A percentile compares a stretch with the other conserved stretches of the same genome.
Conservation (phyloP, 2,329 filamentous ascomycete species). For the Cryphonectria parasitica region DNA sequence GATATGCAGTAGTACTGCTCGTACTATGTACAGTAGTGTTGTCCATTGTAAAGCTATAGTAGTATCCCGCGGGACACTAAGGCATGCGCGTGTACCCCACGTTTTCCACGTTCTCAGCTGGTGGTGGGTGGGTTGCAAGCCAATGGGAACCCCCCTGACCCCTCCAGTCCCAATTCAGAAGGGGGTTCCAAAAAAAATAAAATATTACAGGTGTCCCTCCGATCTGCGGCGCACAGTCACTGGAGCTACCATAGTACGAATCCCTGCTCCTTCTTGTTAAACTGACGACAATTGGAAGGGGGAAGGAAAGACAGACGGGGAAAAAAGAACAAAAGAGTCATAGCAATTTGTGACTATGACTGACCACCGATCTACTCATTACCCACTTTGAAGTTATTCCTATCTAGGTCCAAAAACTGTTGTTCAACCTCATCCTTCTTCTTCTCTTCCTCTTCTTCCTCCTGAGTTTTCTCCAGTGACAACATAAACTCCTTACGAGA, state of each 20-base stretch:
- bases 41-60: no score
- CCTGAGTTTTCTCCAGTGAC: not conserved
- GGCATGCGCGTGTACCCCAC: constrained; percentile 1
- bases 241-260: not conserved
- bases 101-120: not conserved
- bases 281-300: constrained; percentile 2
- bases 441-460: not conserved
- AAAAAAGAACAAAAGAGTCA: not conserved
- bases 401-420: not conserved
- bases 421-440: not conserved
- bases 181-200: not conserved
- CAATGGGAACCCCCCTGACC: not conserved
- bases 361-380: not conserved
- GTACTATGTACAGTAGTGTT: no score
- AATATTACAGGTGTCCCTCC: constrained; percentile 8
- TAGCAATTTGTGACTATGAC: not conserved
- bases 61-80: no score
- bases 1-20: not conserved
- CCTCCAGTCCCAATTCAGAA: not conserved
- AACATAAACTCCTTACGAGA: not conserved
- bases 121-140: not conserved
- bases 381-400: not conserved
- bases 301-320: not conserved
- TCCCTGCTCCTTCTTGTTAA: not conserved
- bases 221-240: constrained; percentile 6